Conservation (phyloP, 1,284 basidiomycete species). For the Cryptococcus sp. region DNA sequence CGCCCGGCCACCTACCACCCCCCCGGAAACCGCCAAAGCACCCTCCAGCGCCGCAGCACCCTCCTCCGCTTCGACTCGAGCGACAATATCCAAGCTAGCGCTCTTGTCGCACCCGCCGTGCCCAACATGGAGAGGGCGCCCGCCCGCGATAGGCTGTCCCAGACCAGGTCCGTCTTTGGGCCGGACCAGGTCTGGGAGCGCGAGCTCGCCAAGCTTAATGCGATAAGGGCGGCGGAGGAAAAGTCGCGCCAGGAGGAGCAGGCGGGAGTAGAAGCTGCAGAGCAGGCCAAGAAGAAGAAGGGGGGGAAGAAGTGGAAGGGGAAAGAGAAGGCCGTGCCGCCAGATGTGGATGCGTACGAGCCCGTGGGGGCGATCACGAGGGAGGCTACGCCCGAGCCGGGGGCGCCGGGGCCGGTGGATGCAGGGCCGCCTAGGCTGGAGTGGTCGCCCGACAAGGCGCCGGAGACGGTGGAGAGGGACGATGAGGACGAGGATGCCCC, state of each 20-base stretch:
- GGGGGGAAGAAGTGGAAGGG: slow-evolving; percentile 13
- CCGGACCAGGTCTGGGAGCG: slow-evolving; percentile 48
- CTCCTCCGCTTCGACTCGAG: slow-evolving; percentile 8
- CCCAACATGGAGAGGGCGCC: not conserved
- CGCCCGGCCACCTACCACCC: slow-evolving; percentile 2
- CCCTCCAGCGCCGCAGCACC: slow-evolving; percentile 2
- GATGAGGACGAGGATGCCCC: slow-evolving; percentile 5
- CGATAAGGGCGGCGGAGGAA: slow-evolving; percentile 6
- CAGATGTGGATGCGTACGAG: not conserved
- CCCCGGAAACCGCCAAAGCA: not conserved
- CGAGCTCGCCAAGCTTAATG: slow-evolving; percentile 43
- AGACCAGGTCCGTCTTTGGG: slow-evolving; percentile 45
- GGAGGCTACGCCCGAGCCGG: not conserved
- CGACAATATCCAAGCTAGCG: slow-evolving; percentile 7
- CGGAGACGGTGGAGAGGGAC: slow-evolving; percentile 7
- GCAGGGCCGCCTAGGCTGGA: slow-evolving; percentile 13
- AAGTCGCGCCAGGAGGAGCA: slow-evolving; percentile 25
- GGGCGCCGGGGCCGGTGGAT: not conserved
- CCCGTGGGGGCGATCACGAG: not conserved
- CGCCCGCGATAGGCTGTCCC: slow-evolving; percentile 20
- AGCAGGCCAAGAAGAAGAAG: slow-evolving; percentile 16
- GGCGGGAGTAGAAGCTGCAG: slow-evolving; percentile 1
- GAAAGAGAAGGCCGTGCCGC: slow-evolving; percentile 14
- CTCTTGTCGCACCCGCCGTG: not conserved
- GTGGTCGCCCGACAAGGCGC: slow-evolving; percentile 16